Percentiles rank a stretch among this genome's conserved stretches.
Evolutionary conservation across 306 rosid genomes (phyloP).

Genomic region (Cicer judaicum): DNA sequence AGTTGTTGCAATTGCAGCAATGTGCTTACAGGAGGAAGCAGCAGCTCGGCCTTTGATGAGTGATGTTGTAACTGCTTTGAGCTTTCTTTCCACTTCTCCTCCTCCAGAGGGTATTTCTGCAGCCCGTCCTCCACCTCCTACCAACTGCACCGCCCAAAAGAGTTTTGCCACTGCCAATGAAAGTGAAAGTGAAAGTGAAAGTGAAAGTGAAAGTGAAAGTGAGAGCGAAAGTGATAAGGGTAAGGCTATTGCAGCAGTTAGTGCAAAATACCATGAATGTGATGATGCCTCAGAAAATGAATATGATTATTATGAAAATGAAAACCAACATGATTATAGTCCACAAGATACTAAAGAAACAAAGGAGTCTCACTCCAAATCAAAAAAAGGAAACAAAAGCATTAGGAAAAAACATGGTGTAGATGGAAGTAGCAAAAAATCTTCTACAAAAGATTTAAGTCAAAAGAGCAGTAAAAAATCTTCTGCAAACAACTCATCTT

Average conservation of each 20-base stretch:
- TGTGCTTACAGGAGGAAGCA: slow-evolving; percentile 94
- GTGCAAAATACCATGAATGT: slow-evolving; percentile 34
- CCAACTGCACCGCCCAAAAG: slow-evolving; percentile 19
- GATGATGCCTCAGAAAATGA: slow-evolving; percentile 40
- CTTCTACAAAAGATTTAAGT: background rate
- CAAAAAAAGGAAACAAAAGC: slow-evolving; percentile 39
- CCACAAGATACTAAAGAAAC: slow-evolving; percentile 38
- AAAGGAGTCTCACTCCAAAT: slow-evolving; percentile 46
- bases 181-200: background rate
- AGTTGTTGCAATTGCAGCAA: slow-evolving; percentile 88
- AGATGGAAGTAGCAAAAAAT: slow-evolving; percentile 33
- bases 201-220: background rate
- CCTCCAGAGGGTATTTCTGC: slow-evolving; percentile 29
- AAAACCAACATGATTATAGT: slow-evolving; percentile 41
- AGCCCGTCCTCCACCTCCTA: slow-evolving; percentile 37
- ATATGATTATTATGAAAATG: slow-evolving; percentile 40
- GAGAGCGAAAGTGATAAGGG: slow-evolving; percentile 3
- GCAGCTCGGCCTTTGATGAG: slow-evolving; percentile 86
- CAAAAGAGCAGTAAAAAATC: slow-evolving; percentile 44
- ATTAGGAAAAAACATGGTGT: slow-evolving; percentile 35
- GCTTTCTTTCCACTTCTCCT: slow-evolving; percentile 67
- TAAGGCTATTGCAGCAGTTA: slow-evolving; percentile 25
- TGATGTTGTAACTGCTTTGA: slow-evolving; percentile 78
- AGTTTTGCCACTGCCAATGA: background rate
- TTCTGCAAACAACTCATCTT: background rate